Percentiles rank a stretch among this genome's conserved stretches.
Evolutionary conservation across 495 filamentous ascomycete species (phyloP).

Genomic region (Chaetomium fimeti): DNA sequence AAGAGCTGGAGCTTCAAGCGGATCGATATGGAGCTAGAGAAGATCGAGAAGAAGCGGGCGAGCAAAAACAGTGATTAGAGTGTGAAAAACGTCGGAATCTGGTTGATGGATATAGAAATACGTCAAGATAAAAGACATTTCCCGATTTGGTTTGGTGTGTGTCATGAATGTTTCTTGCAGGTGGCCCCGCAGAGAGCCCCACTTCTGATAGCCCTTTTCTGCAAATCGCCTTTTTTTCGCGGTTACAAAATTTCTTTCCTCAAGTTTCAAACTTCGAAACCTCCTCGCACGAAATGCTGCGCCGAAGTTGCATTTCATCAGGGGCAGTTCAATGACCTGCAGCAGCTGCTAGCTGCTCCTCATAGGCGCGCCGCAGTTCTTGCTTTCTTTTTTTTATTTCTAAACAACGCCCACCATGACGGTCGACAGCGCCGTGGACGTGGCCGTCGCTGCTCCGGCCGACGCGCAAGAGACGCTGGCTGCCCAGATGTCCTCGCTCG

Average conservation of each 20-base stretch:
- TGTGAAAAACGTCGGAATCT: background rate
- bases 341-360: constrained; percentile 31
- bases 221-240: background rate
- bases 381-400: background rate
- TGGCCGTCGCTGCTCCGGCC: constrained; percentile 15
- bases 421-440: constrained; percentile 19
- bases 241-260: constrained; percentile 21
- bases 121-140: background rate
- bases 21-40: constrained; percentile 49
- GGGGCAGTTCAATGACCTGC: constrained; percentile 32
- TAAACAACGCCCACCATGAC: constrained; percentile 24
- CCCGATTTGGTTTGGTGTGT: constrained; percentile 3
- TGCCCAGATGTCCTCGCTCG: constrained; percentile 33
- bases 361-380: constrained; percentile 21
- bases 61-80: constrained; percentile 9
- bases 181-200: constrained; percentile 11
- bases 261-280: constrained; percentile 19
- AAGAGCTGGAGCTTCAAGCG: constrained; percentile 53
- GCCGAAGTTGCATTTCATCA: constrained; percentile 24
- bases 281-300: constrained; percentile 28
- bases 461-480: constrained; percentile 29
- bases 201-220: constrained; percentile 21
- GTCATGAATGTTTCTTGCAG: background rate
- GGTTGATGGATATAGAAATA: background rate
- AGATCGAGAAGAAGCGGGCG: constrained; percentile 35